A percentile compares a stretch with the other conserved stretches of the same genome.
These are phyloP conservation scores for Aspergillus sp. DNA, from an alignment of 2,329 filamentous ascomycete species.

Conservation along the genomic window DNA sequence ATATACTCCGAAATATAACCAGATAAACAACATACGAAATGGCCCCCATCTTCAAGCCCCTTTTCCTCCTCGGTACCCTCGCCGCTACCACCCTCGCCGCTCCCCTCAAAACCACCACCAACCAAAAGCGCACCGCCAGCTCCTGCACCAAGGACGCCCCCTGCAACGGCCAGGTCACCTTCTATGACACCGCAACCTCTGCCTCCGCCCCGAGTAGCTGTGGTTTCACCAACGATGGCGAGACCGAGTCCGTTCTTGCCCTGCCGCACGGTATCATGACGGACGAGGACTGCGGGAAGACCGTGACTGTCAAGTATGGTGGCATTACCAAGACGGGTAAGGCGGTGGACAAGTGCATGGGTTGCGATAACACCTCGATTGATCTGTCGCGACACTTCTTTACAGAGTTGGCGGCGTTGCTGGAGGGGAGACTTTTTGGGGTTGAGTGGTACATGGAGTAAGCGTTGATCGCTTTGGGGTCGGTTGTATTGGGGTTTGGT, in stretches of 20 bases:
- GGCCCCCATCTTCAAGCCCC: constrained; percentile 32
- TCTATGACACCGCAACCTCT: constrained; percentile 62
- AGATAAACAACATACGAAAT: constrained; percentile 15
- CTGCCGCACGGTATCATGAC: constrained; percentile 59
- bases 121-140: constrained; percentile 6
- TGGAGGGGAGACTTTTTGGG: constrained; percentile 35
- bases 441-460: constrained; percentile 38
- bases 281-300: constrained; percentile 65
- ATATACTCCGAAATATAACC: constrained; percentile 4
- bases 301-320: constrained; percentile 55
- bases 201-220: constrained; percentile 47
- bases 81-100: constrained; percentile 26
- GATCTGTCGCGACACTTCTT: constrained; percentile 57
- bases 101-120: constrained; percentile 9
- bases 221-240: constrained; percentile 55
- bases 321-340: constrained; percentile 54
- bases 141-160: constrained; percentile 20
- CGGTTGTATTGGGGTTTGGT: not conserved
- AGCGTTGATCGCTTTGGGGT: constrained; percentile 14
- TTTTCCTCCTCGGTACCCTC: constrained; percentile 30
- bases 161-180: constrained; percentile 62
- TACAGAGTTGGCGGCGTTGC: constrained; percentile 37
- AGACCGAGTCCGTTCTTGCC: constrained; percentile 59
- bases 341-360: constrained; percentile 70
- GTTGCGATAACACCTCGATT: constrained; percentile 52